Base-by-base conservation (phyloP, 768 basidiomycete genomes). In the Porphyrellus cyaneotinctus region DNA sequence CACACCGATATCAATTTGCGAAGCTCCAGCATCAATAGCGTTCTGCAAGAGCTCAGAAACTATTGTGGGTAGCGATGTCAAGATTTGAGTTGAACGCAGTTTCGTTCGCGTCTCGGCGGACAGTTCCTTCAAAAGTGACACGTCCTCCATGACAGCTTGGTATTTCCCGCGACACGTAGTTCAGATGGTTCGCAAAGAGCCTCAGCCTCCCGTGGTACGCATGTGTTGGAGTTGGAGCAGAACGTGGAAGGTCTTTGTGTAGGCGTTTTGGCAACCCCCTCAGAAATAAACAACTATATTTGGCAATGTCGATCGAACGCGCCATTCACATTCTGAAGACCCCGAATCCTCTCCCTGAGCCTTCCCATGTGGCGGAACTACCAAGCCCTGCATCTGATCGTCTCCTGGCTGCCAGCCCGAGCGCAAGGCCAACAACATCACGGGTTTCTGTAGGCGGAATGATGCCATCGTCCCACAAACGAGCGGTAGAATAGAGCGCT, bases 381-480 rank as follows among this genome's bases (percentile, higher is more conserved):
- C 41, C 51, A 7, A 33, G n/a, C 24, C 51, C n/a, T 52, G 54
- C 37, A 50, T 57, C 50, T 24, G 49, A 51, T 49, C 70, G 67
- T 58, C 74, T 72, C 56, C 82, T 74, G 24, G 78, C 79, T 44
- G 88, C 82, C n/a, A 97, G 75, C 11, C 86, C 88, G 9, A 97
- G 79, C n/a, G 85, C 88, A 6, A 97, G 76, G 6, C 93, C 95
- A 39, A 97, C 78, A 1, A 89, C 85, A 68, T 93, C 87, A 51
- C 94, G 77, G 0, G 94, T 97, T 62, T 97, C 93, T 10, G 81
- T 81, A 6, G 95, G 94, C 58, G 79, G 81, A 69, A 97, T 92
- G 51, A 97, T 88, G 3, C 91, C 91, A 59, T 94, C 91, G 62
- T 94, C 93, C 93, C 91, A 97, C 50, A 97, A 72, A n/a, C 91